Evolutionary conservation across 75 land plant species (phyloP).

Genomic region (Gnetum montanum): DNA sequence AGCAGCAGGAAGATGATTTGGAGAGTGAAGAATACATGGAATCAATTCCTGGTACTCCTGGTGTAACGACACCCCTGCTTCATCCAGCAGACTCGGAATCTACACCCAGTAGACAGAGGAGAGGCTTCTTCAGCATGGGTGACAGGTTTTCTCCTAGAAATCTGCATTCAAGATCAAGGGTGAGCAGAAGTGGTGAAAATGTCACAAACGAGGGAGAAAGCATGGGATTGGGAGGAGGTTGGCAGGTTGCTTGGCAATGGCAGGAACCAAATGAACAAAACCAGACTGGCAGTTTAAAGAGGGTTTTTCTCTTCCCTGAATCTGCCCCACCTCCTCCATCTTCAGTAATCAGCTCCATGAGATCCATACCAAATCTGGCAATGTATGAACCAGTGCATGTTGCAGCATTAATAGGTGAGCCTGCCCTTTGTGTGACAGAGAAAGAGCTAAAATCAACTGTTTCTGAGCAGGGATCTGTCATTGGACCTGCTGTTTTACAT

Average conservation of each 20-base stretch:
- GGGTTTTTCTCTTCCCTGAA: constrained; percentile 24
- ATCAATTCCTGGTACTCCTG: background rate
- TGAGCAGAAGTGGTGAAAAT: background rate
- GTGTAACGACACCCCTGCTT: constrained; percentile 6
- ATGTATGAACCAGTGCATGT: constrained; percentile 13
- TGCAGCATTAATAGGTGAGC: constrained; percentile 19
- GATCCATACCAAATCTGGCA: background rate
- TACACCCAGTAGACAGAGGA: background rate
- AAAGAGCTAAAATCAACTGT: too few relatives aligned
- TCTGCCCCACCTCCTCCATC: background rate
- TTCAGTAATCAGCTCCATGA: constrained; percentile 3
- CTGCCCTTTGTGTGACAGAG: constrained; percentile 6
- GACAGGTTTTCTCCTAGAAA: background rate
- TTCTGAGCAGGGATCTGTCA: background rate
- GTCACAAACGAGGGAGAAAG: constrained; percentile 12
- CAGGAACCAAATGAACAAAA: constrained; percentile 10
- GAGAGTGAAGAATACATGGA: constrained; percentile 3
- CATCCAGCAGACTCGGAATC: background rate
- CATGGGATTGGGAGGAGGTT: constrained; percentile 40
- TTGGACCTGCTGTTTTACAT: constrained; percentile 22
- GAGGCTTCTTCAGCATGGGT: too few relatives aligned
- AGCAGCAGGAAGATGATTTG: constrained; percentile 15
- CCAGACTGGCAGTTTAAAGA: constrained; percentile 26
- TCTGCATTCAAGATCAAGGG: background rate
- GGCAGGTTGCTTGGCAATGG: constrained; percentile 48